Conservation (phyloP, 176 grass and related monocot genomes). For the Bolboschoenus planiculmis region DNA sequence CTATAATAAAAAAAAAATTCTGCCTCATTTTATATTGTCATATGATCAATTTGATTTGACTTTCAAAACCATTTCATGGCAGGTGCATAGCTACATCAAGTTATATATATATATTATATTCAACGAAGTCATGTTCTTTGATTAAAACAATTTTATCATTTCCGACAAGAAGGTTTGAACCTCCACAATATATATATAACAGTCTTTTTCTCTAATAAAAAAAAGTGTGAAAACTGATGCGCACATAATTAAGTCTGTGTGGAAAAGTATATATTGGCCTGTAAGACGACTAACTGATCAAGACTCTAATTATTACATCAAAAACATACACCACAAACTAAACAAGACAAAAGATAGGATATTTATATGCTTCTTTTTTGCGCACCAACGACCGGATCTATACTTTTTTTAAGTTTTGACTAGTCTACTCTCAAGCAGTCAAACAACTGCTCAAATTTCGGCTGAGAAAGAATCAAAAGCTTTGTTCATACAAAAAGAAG, state of each 20-base stretch:
- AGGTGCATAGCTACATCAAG: too few relatives aligned
- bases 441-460: constrained; percentile 7
- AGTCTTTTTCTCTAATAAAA: background rate
- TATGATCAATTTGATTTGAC: too few relatives aligned
- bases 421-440: constrained; percentile 6
- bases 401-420: background rate
- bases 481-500: background rate
- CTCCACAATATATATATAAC: background rate
- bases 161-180: too few relatives aligned
- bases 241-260: too few relatives aligned
- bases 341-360: background rate
- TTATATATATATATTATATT: too few relatives aligned
- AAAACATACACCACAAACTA: background rate
- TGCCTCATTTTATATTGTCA: too few relatives aligned
- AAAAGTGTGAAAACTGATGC: background rate
- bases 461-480: background rate
- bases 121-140: background rate
- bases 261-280: too few relatives aligned
- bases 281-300: too few relatives aligned
- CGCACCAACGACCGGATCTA: background rate
- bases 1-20: too few relatives aligned
- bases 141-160: background rate
- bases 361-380: too few relatives aligned
- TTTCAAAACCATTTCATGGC: too few relatives aligned
- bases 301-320: too few relatives aligned